These are phyloP conservation scores for Russula foetens DNA, from an alignment of 768 basidiomycete genomes.

Conservation along the genomic window DNA sequence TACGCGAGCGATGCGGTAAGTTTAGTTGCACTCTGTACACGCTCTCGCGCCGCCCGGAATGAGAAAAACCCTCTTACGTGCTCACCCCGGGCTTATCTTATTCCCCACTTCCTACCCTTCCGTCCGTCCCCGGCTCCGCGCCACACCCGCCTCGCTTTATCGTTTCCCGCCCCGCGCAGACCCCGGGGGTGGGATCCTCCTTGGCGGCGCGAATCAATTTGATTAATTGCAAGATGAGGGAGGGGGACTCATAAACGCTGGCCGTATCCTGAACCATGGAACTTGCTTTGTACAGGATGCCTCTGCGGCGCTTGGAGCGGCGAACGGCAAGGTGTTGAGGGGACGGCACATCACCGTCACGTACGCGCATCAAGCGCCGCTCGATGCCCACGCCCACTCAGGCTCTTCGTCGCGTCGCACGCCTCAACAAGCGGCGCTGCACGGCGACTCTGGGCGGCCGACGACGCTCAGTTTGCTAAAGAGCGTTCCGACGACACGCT, in stretches of 20 bases:
- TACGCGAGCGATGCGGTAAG: slow-evolving; percentile 69
- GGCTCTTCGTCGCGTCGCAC: background rate
- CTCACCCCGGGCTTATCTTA: slow-evolving; percentile 44
- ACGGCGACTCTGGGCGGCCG: slow-evolving; percentile 50
- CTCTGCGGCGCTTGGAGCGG: slow-evolving; percentile 57
- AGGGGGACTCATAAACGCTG: background rate
- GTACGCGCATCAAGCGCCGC: slow-evolving; percentile 77
- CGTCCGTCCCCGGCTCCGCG: slow-evolving; percentile 12
- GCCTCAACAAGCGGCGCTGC: background rate
- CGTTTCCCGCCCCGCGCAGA: slow-evolving; percentile 1
- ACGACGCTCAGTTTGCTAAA: slow-evolving; percentile 89
- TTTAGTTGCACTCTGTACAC: background rate
- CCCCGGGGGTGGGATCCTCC: slow-evolving; percentile 21
- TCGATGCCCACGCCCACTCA: slow-evolving; percentile 23
- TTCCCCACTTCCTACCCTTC: background rate
- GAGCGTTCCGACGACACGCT: slow-evolving; percentile 42
- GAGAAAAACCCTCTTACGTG: background rate
- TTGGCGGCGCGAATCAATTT: background rate
- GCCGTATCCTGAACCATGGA: slow-evolving; percentile 20
- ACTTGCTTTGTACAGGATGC: slow-evolving; percentile 75
- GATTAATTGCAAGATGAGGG: too few species aligned
- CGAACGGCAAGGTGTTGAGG: slow-evolving; percentile 74
- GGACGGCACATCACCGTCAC: slow-evolving; percentile 90
- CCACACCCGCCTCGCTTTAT: too few species aligned
- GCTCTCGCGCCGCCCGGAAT: slow-evolving; percentile 12